Evolutionary conservation across 192 early-diverging fungal species (phyloP).

Genomic region (Backusella sp.): DNA sequence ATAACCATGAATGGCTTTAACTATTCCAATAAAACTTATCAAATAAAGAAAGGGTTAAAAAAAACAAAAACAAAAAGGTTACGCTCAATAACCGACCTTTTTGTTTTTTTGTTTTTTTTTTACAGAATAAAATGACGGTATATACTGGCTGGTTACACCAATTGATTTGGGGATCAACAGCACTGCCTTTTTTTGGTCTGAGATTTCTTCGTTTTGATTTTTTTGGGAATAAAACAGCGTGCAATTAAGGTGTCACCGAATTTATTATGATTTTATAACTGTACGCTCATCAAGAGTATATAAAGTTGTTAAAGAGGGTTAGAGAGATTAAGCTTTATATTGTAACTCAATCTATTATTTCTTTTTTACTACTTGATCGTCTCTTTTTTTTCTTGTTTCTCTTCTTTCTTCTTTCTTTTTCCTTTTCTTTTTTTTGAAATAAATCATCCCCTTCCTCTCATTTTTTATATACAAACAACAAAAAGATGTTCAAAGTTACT

Average conservation of each 20-base stretch:
- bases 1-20: neutral
- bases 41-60: neutral
- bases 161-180: neutral
- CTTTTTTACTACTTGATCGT: neutral
- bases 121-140: neutral
- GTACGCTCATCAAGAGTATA: neutral
- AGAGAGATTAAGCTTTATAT: neutral
- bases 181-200: neutral
- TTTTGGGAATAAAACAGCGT: slow-evolving; percentile 8
- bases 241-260: neutral
- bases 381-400: neutral
- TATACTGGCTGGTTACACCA: neutral
- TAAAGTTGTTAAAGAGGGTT: neutral
- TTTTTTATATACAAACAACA: neutral
- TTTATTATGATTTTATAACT: neutral
- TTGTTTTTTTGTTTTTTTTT: neutral
- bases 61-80: neutral
- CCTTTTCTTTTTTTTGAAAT: neutral
- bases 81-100: neutral
- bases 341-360: neutral
- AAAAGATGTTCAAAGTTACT: slow-evolving; percentile 9
- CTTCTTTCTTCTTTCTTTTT: neutral
- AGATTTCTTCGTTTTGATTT: neutral
- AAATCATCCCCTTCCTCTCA: neutral
- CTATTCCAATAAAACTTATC: neutral